Conservation (phyloP, 768 basidiomycete species). For the Mycena pura region DNA sequence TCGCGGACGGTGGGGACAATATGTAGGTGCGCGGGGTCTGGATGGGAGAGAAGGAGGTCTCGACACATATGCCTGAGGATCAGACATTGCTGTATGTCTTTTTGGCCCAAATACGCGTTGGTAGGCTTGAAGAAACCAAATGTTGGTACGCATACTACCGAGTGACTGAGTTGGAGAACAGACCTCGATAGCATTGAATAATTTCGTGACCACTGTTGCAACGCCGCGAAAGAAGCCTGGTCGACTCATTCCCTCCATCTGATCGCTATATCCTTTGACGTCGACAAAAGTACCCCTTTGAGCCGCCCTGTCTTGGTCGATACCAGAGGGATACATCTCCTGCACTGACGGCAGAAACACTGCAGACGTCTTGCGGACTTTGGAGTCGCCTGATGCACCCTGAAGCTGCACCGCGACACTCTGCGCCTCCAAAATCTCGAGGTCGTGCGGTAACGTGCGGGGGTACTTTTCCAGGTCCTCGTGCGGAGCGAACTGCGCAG, state of each 20-base stretch:
- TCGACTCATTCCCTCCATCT: constrained; percentile 90
- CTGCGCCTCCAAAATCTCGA: constrained; percentile 61
- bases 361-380: constrained; percentile 57
- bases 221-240: constrained; percentile 96
- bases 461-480: constrained; percentile 95
- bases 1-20: constrained; percentile 89
- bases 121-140: constrained; percentile 65
- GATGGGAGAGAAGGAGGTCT: constrained; percentile 85
- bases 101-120: constrained; percentile 94
- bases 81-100: constrained; percentile 96
- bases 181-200: constrained; percentile 92
- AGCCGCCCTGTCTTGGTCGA: constrained; percentile 71
- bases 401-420: constrained; percentile 33
- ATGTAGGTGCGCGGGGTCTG: constrained; percentile 73
- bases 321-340: constrained; percentile 95
- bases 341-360: constrained; percentile 81
- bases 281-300: constrained; percentile 93
- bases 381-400: constrained; percentile 15
- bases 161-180: constrained; percentile 27
- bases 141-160: neutral
- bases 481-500: constrained; percentile 94
- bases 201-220: constrained; percentile 91
- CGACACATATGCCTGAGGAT: constrained; percentile 77
- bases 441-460: constrained; percentile 79
- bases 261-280: constrained; percentile 87